These are phyloP conservation scores for Cryphonectria radicalis DNA, from an alignment of 2,329 filamentous ascomycete genomes.

Conservation along the genomic window DNA sequence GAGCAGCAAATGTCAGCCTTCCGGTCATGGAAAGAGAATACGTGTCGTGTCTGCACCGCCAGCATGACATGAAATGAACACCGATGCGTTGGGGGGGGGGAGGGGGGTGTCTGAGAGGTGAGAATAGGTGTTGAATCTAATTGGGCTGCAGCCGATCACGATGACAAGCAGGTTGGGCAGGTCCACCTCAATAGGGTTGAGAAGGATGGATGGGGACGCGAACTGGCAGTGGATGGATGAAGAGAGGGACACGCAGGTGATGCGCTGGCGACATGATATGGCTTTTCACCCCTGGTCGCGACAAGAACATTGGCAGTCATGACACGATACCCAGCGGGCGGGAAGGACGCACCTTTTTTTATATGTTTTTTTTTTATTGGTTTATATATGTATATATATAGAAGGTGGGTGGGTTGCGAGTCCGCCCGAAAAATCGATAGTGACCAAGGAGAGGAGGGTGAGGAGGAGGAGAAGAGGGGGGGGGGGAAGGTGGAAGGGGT, in stretches of 20 bases:
- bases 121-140: neutral
- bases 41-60: neutral
- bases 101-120: neutral
- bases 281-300: neutral
- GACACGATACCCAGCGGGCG: neutral
- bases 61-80: neutral
- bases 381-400: neutral
- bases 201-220: neutral
- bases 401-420: neutral
- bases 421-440: neutral
- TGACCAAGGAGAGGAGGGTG: neutral
- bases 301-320: neutral
- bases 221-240: neutral
- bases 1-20: slow-evolving; percentile 16
- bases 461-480: neutral
- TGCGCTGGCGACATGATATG: neutral
- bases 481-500: neutral
- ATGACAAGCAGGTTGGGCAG: slow-evolving; percentile 6
- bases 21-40: neutral
- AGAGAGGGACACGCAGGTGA: neutral
- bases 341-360: neutral
- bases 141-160: neutral
- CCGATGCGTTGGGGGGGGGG: neutral
- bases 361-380: neutral
- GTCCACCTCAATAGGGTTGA: neutral